phyloP scores from a whole-genome alignment of 1,284 basidiomycete species.

The Tilletiaria anomala region DNA sequence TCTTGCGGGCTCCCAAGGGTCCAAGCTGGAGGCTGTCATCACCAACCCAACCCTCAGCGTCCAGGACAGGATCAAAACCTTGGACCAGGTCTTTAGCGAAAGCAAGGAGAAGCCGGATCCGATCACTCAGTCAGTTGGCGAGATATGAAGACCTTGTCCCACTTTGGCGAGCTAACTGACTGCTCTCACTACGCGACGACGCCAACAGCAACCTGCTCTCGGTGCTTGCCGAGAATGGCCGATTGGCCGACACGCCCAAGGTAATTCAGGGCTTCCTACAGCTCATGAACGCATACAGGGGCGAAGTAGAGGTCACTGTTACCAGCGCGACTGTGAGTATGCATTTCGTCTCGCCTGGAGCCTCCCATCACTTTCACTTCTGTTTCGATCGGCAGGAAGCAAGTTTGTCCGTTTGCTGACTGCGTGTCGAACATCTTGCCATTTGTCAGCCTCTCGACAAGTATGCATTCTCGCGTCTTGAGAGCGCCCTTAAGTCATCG shows the following conservation, averaged over 20 bases:
- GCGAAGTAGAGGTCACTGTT: slow-evolving; percentile 82
- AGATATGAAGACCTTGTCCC: neutral
- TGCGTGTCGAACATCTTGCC: neutral
- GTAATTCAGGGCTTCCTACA: slow-evolving; percentile 85
- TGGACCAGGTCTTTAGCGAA: slow-evolving; percentile 51
- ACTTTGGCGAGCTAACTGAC: no score
- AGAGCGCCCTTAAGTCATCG: slow-evolving; percentile 32
- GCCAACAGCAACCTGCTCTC: slow-evolving; percentile 59
- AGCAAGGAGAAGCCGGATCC: slow-evolving; percentile 28
- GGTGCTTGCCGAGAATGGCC: slow-evolving; percentile 84
- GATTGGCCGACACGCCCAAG: slow-evolving; percentile 65
- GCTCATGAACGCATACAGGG: slow-evolving; percentile 75
- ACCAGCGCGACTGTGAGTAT: slow-evolving; percentile 51
- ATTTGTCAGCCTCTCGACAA: slow-evolving; percentile 25
- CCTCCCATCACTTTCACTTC: neutral
- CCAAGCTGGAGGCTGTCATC: slow-evolving; percentile 58
- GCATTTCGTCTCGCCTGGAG: neutral
- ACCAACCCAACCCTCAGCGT: slow-evolving; percentile 75
- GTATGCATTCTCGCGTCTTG: slow-evolving; percentile 27
- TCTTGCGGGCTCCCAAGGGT: slow-evolving; percentile 33
- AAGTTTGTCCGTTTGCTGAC: neutral
- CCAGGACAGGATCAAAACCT: slow-evolving; percentile 57
- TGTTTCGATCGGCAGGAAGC: neutral
- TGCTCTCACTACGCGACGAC: neutral
- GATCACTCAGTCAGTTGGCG: slow-evolving; percentile 37